phyloP scores from a whole-genome alignment of 139 green algal genomes.

The Chlorella sp. region DNA sequence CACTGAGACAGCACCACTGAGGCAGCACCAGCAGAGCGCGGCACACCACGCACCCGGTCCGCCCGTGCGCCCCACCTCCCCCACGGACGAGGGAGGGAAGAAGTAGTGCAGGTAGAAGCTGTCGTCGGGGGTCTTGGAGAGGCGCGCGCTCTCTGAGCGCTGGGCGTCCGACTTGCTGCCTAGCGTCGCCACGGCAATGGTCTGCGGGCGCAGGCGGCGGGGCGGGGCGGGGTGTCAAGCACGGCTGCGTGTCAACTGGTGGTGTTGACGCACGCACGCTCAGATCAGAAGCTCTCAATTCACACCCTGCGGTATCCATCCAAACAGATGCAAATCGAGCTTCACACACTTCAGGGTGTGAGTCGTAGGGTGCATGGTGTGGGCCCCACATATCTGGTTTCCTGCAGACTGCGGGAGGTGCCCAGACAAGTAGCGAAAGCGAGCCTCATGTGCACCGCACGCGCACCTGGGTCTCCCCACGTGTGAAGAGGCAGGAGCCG shows the following conservation, averaged over 20 bases:
- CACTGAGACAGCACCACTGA: not conserved
- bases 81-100: constrained; percentile 92
- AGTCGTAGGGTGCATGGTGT: no score
- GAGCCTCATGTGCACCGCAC: no score
- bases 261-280: no score
- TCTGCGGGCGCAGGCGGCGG: constrained; percentile 13
- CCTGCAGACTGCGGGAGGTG: no score
- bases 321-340: no score
- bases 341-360: no score
- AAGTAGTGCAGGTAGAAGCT: constrained; percentile 98
- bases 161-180: constrained; percentile 46
- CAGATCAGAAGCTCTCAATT: no score
- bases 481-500: constrained; percentile 92
- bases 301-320: no score
- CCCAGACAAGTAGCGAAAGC: no score
- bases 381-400: no score
- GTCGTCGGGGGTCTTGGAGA: constrained; percentile 32
- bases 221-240: not conserved
- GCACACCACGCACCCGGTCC: constrained; percentile 23
- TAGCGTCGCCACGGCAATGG: constrained; percentile 77
- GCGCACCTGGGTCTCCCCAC: constrained; percentile 88
- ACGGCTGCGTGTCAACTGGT: no score
- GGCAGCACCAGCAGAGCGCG: not conserved
- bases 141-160: constrained; percentile 46
- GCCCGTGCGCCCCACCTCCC: constrained; percentile 78